Percentiles rank a stretch among this genome's conserved stretches.
These are phyloP conservation scores for Neurospora africana DNA, from an alignment of 495 filamentous ascomycete species.

Conservation along the genomic window DNA sequence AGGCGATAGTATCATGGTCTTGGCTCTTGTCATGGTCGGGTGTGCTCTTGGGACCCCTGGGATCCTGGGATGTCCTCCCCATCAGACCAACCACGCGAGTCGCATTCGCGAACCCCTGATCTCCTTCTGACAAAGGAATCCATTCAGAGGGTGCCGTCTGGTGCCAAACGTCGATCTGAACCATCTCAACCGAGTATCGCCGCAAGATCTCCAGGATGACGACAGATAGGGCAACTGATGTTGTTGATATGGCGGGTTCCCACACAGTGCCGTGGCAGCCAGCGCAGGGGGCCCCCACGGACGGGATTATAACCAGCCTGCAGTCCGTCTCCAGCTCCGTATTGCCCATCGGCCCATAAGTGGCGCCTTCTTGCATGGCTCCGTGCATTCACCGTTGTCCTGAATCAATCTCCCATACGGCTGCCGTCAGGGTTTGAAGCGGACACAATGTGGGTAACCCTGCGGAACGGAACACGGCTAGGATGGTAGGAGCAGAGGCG, in stretches of 20 bases:
- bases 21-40: not conserved
- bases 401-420: not conserved
- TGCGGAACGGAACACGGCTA: not conserved
- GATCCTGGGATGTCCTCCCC: not conserved
- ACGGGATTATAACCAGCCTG: not conserved
- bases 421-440: not conserved
- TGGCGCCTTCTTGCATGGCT: not conserved
- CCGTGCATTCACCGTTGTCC: not conserved
- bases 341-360: not conserved
- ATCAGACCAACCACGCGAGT: not conserved
- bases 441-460: not conserved
- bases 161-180: not conserved
- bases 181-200: not conserved
- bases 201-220: not conserved
- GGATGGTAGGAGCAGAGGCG: not conserved
- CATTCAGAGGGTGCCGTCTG: not conserved
- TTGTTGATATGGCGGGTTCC: not conserved
- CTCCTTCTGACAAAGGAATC: not conserved
- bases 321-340: not conserved
- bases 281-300: not conserved
- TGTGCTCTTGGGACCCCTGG: not conserved
- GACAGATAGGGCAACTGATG: not conserved
- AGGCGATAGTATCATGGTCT: not conserved
- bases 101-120: not conserved
- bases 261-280: not conserved